Evolutionary conservation across 169 alveolate species (phyloP), one percentile per base, ranked within the genome.

Genomic region (Plasmodium knowlesi): DNA sequence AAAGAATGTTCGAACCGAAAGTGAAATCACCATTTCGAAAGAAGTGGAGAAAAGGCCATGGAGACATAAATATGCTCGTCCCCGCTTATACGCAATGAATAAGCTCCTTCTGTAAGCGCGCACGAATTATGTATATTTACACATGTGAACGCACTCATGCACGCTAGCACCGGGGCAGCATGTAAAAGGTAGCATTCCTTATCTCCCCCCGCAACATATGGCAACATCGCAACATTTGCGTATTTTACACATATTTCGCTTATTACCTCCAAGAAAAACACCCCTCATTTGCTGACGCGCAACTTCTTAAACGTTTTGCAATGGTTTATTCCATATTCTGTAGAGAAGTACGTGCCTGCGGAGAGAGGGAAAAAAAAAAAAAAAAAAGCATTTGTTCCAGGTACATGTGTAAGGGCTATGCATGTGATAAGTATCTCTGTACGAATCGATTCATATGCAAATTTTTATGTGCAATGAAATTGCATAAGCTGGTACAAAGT

Each of bases 271-370:
- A 61, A 61, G 25, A 19, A 61, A 61, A 61, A 34, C 28, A 61
- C 37, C 14, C 14, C 28, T 61, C 32, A 22, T 30, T 54, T 82
- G 57, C 19, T 46, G 25, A 73, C 84, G 53, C 67, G 84, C 39
- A 85, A 54, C 37, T 85, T 73, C 61, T 85, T 85, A 53, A 85
- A 85, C 32, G 78, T 61, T 74, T 73, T 85, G 82, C 93, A 85
- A 28, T 73, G 43, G 10, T 53, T 28, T 85, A 85, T 85, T 9
- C 93, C 93, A 30, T 85, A 85, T 19, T 85, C 93, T 46, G 93
- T 85, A 54, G 93, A 85, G 61, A 74, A 85, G 72, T 85, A 85
- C 25, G 61, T 85, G 0, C 93, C 93, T 85, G 61, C 71, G 61
- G 43, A 5, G 61, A n/a, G 43, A 39, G 22, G 73, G 50, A n/a